Evolutionary conservation across 345 rosid genomes (phyloP).

Genomic region (Kandelia obovata): DNA sequence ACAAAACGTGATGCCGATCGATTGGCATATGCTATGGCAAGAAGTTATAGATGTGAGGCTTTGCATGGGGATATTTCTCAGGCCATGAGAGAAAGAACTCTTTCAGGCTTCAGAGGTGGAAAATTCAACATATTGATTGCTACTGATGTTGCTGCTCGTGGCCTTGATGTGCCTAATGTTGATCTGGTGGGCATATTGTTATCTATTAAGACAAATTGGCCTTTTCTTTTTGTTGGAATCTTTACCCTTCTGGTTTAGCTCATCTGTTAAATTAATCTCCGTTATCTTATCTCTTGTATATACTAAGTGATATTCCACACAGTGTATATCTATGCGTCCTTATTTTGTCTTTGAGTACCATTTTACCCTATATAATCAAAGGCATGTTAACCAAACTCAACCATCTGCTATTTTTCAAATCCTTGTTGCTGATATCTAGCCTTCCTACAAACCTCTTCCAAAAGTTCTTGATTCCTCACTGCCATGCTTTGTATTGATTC

Average conservation of each 20-base stretch:
- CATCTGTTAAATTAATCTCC: no score
- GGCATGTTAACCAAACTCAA: no score
- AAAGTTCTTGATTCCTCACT: no score
- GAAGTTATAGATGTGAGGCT: constrained; percentile 70
- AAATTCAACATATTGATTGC: constrained; percentile 80
- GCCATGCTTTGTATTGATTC: no score
- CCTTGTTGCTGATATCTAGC: no score
- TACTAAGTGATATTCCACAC: no score
- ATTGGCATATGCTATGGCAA: constrained; percentile 70
- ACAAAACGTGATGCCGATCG: constrained; percentile 96
- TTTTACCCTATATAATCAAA: no score
- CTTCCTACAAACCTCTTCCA: no score
- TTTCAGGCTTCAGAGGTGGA: constrained; percentile 81
- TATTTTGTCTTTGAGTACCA: no score
- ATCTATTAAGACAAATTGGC: not conserved
- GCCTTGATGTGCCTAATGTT: constrained; percentile 98
- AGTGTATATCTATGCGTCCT: no score
- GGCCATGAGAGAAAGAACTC: constrained; percentile 80
- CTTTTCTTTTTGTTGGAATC: not conserved
- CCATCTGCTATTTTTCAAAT: no score
- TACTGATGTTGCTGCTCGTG: constrained; percentile 99
- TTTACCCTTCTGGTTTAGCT: not conserved
- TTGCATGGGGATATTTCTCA: constrained; percentile 97
- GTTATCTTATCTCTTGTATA: no score
- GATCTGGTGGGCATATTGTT: constrained; percentile 64